These are phyloP conservation scores for Leccinum rimulosum DNA, from an alignment of 768 basidiomycete genomes.

Conservation along the genomic window DNA sequence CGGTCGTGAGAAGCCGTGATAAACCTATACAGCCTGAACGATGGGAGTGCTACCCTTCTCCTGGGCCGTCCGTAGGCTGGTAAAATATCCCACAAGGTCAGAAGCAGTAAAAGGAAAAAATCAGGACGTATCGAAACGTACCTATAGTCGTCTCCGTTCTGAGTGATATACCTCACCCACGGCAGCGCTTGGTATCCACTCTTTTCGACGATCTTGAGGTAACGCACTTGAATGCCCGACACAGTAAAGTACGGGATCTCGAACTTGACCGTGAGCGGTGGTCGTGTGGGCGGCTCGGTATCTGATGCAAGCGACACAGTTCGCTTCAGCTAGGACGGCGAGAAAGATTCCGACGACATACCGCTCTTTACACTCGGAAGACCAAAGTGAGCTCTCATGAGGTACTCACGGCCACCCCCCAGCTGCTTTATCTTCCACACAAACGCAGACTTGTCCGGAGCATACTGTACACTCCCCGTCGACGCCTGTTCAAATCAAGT, in stretches of 20 bases:
- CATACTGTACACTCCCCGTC: slow-evolving; percentile 94
- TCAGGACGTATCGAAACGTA: slow-evolving; percentile 29
- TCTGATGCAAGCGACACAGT: slow-evolving; percentile 36
- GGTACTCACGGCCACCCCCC: slow-evolving; percentile 91
- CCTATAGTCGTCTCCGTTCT: slow-evolving; percentile 93
- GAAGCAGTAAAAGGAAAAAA: neutral
- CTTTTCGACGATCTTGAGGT: slow-evolving; percentile 98
- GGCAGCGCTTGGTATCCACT: slow-evolving; percentile 95
- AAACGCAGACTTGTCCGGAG: slow-evolving; percentile 96
- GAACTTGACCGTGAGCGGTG: slow-evolving; percentile 95
- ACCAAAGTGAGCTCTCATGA: slow-evolving; percentile 98
- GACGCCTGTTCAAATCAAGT: slow-evolving; percentile 58
- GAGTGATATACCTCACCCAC: slow-evolving; percentile 94
- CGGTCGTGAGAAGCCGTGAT: too few relatives aligned
- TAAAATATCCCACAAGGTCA: neutral
- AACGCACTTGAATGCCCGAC: slow-evolving; percentile 95
- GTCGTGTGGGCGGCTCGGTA: slow-evolving; percentile 66
- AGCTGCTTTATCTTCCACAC: slow-evolving; percentile 99
- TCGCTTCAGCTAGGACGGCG: neutral
- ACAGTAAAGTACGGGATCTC: slow-evolving; percentile 99
- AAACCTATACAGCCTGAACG: slow-evolving; percentile 27
- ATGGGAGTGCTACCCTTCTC: slow-evolving; percentile 74
- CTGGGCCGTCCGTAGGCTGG: slow-evolving; percentile 63
- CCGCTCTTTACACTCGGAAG: slow-evolving; percentile 90
- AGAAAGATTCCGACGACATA: slow-evolving; percentile 36